Base-by-base conservation (phyloP, 2,329 filamentous ascomycete genomes). In the Trichoderma sp. region DNA sequence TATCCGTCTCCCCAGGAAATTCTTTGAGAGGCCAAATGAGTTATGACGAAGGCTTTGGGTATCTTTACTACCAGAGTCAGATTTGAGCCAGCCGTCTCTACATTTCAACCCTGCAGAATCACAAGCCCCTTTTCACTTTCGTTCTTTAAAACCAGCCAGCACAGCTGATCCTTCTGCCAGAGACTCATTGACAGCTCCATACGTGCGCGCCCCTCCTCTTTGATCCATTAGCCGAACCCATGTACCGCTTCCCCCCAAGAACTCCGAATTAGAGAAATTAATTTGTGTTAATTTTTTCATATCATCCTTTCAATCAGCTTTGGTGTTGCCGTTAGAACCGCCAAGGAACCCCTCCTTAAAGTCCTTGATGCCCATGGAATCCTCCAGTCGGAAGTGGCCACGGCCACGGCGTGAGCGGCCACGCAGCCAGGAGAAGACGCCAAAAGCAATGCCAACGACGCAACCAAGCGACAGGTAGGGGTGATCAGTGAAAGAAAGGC, bases 281-380 rank as follows among this genome's bases (percentile, higher is more conserved):
- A 62, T 68, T 59, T 61, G 53, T 61, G 53, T 13, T 16, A 6
- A 27, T 49, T n/a, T 49, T 49, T 56, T 33, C 47, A 47, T 6
- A n/a, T 16, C 43, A 7, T 24, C 14, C 40, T 7, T 56, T 75
- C 71, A 81, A 57, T 81, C 79, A 49, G 79, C 77, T 72, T 81
- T 81, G 70, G 74, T 74, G 61, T 79, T 79, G 24, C 77, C 74
- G 40, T 76, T 78, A 70, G 77, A 43, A 29, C 70, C 75, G 8
- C 88, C 87, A 60, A 93, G 78, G 24, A 92, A 77, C 1, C 90
- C 89, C 72, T 92, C 89, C 82, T 92, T 92, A 71, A 85, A 79
- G 59, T 86, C 84, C 70, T 81, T 83, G 70, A 82, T 81, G 58
- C 81, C 80, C 72, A 84, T 77, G 31, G 82, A 83, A 71, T 89